Conservation (phyloP, 2,329 filamentous ascomycete species). For the Diaporthe citriasiana region DNA sequence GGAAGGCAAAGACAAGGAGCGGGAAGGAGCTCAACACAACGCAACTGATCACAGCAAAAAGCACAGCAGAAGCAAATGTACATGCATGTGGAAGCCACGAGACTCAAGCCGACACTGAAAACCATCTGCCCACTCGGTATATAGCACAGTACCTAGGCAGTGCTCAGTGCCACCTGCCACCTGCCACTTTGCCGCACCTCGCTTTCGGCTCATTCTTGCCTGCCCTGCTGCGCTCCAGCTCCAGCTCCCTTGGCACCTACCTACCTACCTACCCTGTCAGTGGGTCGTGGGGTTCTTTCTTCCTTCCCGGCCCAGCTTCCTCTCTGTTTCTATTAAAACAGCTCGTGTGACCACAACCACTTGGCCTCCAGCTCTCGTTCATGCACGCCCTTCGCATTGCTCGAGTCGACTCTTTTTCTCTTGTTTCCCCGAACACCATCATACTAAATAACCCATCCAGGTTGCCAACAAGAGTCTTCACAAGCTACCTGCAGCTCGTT, state of each 20-base stretch:
- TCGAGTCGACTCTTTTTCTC: slow-evolving; percentile 13
- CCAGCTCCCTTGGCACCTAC: neutral
- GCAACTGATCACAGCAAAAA: neutral
- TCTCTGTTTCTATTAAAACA: slow-evolving; percentile 17
- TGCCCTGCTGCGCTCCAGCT: neutral
- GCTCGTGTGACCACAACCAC: slow-evolving; percentile 27
- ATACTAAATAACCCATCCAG: neutral
- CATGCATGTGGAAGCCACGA: slow-evolving; percentile 37
- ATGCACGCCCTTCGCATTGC: slow-evolving; percentile 35
- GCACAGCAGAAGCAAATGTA: neutral
- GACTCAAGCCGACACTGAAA: slow-evolving; percentile 1
- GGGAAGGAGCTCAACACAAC: slow-evolving; percentile 27
- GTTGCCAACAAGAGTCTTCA: neutral
- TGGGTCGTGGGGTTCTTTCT: slow-evolving; percentile 9
- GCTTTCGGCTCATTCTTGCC: slow-evolving; percentile 15
- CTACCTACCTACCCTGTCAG: slow-evolving; percentile 3
- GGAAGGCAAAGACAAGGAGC: neutral
- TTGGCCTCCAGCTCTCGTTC: neutral
- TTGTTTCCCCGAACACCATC: slow-evolving; percentile 3
- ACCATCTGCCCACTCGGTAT: neutral
- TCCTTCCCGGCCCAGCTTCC: slow-evolving; percentile 2
- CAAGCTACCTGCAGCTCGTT: neutral
- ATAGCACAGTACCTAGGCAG: neutral
- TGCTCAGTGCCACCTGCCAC: neutral
- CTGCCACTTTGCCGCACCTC: slow-evolving; percentile 4